These are phyloP conservation scores for Candida anutae DNA, from an alignment of 1,139 yeast genomes.

Conservation along the genomic window DNA sequence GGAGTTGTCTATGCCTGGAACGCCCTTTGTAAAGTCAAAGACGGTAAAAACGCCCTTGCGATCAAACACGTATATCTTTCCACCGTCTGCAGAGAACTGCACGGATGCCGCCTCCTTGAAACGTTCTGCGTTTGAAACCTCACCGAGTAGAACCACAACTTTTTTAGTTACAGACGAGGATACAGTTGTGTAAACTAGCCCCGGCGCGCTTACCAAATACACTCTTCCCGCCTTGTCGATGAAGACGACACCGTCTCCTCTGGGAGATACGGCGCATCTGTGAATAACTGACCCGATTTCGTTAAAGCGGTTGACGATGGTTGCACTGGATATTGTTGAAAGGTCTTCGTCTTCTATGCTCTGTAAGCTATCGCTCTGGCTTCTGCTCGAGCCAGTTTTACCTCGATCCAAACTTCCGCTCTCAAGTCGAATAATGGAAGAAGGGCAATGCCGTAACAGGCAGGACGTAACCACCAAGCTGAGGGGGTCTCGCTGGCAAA, in stretches of 20 bases:
- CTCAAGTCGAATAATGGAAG: slow-evolving; percentile 27
- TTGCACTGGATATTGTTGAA: slow-evolving; percentile 22
- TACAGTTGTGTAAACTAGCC: slow-evolving; percentile 27
- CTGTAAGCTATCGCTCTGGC: slow-evolving; percentile 7
- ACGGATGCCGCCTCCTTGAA: slow-evolving; percentile 68
- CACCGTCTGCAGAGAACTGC: slow-evolving; percentile 73
- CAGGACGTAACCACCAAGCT: slow-evolving; percentile 31
- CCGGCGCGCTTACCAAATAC: slow-evolving; percentile 61
- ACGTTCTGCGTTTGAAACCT: slow-evolving; percentile 66
- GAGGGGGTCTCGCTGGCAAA: slow-evolving; percentile 34
- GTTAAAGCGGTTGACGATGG: slow-evolving; percentile 42
- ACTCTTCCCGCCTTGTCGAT: slow-evolving; percentile 72
- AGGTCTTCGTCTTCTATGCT: slow-evolving; percentile 13
- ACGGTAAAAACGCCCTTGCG: slow-evolving; percentile 71
- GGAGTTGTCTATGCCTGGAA: slow-evolving; percentile 68
- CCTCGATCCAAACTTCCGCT: slow-evolving; percentile 26
- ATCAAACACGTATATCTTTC: slow-evolving; percentile 67
- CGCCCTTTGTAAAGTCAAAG: slow-evolving; percentile 83
- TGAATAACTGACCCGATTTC: slow-evolving; percentile 83
- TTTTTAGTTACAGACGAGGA: slow-evolving; percentile 19
- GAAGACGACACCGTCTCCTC: slow-evolving; percentile 80
- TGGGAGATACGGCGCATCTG: slow-evolving; percentile 66
- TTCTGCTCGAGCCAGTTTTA: slow-evolving; percentile 1
- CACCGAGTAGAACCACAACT: slow-evolving; percentile 66
- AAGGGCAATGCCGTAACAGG: slow-evolving; percentile 29